These are phyloP conservation scores for Blastomyces emzantsi DNA, from an alignment of 2,329 filamentous ascomycete species.

Conservation along the genomic window DNA sequence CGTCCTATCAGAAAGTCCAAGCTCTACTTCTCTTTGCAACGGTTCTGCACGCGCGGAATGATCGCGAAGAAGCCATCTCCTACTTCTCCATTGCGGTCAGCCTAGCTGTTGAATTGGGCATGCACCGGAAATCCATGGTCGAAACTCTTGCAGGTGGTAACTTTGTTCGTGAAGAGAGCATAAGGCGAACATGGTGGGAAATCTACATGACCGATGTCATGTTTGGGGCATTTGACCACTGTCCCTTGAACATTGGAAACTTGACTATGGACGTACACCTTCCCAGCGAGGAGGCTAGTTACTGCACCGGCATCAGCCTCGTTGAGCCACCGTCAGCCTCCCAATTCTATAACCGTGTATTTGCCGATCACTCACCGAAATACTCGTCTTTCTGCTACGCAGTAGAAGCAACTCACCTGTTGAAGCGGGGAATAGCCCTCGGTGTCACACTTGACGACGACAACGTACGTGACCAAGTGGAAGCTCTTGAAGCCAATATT, in stretches of 20 bases:
- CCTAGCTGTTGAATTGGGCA: constrained; percentile 64
- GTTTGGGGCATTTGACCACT: constrained; percentile 59
- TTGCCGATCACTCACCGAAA: constrained; percentile 53
- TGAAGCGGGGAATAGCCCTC: constrained; percentile 60
- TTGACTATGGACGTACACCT: constrained; percentile 64
- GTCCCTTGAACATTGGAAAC: constrained; percentile 51
- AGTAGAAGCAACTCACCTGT: constrained; percentile 68
- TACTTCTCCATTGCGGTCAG: constrained; percentile 60
- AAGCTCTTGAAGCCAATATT: constrained; percentile 50
- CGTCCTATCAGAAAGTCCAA: constrained; percentile 61
- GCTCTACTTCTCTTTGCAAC: constrained; percentile 68
- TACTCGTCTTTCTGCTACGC: constrained; percentile 84
- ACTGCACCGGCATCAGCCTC: constrained; percentile 45
- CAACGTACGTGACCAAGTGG: constrained; percentile 45
- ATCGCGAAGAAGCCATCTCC: constrained; percentile 58
- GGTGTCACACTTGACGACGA: constrained; percentile 30
- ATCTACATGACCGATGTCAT: constrained; percentile 74
- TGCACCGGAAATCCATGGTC: constrained; percentile 63
- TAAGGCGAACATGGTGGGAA: constrained; percentile 88
- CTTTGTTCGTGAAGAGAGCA: constrained; percentile 66
- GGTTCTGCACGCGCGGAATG: constrained; percentile 65
- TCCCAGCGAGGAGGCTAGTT: constrained; percentile 73
- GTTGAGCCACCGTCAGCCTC: constrained; percentile 54
- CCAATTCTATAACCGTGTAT: constrained; percentile 70
- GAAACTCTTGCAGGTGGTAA: constrained; percentile 54